Conservation (phyloP, 2,329 filamentous ascomycete genomes). For the Cytospora leucostoma region DNA sequence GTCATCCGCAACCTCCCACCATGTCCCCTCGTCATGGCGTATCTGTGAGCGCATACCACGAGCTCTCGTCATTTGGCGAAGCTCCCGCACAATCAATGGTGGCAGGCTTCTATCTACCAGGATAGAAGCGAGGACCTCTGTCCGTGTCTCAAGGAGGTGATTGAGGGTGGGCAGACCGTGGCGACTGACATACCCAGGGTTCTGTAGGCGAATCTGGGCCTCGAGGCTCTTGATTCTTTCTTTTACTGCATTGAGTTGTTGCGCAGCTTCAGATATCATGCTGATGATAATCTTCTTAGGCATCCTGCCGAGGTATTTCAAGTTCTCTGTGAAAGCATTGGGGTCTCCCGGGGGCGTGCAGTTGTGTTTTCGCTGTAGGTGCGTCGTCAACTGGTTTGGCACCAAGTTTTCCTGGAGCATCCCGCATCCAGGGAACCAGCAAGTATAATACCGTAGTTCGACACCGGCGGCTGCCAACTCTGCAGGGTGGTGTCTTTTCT, state of each 20-base stretch:
- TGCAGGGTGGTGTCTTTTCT: slow-evolving; percentile 6
- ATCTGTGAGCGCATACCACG: slow-evolving; percentile 12
- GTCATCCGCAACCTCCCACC: slow-evolving; percentile 20
- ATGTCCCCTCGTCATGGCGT: slow-evolving; percentile 10
- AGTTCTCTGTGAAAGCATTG: slow-evolving; percentile 11
- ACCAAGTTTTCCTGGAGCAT: slow-evolving; percentile 4
- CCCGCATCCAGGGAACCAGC: slow-evolving; percentile 15
- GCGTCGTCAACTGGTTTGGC: slow-evolving; percentile 5
- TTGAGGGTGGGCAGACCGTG: not conserved
- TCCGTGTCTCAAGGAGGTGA: slow-evolving; percentile 11
- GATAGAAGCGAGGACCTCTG: not conserved
- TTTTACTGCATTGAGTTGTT: slow-evolving; percentile 15
- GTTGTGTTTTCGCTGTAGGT: slow-evolving; percentile 15
- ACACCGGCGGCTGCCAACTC: slow-evolving; percentile 18
- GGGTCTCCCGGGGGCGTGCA: slow-evolving; percentile 3
- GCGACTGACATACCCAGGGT: slow-evolving; percentile 1
- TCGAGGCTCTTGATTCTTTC: slow-evolving; percentile 11
- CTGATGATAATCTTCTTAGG: not conserved
- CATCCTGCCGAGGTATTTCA: slow-evolving; percentile 7
- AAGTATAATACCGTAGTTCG: not conserved
- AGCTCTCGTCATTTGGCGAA: slow-evolving; percentile 6
- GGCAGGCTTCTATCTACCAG: not conserved
- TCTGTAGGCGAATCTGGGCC: not conserved
- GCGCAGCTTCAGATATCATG: slow-evolving; percentile 8
- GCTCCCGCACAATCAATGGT: slow-evolving; percentile 6